Percentiles rank a stretch among this genome's conserved stretches.
Conservation (phyloP, 139 green algal genomes). For the Asterochloris sp. region DNA sequence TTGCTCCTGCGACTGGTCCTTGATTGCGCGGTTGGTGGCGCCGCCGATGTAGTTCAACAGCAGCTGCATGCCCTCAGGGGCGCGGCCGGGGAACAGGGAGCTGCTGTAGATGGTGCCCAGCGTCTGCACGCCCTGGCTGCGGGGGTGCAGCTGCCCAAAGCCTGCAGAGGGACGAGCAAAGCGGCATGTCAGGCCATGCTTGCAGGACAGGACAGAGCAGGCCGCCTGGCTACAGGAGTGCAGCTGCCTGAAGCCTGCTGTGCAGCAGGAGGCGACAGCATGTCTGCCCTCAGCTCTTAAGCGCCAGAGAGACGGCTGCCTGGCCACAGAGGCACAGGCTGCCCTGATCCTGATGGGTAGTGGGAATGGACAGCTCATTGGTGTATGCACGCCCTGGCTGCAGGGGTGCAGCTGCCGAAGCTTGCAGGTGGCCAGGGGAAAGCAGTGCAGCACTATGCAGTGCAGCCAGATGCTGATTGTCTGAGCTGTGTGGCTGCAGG, state of each 20-base stretch:
- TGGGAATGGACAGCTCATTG: no score
- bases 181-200: no score
- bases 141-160: conserved; percentile 98
- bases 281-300: background rate
- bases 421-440: no score
- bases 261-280: background rate
- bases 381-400: conserved; percentile 88
- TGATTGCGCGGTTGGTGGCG: conserved; percentile 82
- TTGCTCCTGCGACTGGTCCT: conserved; percentile 65
- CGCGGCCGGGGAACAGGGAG: conserved; percentile 84
- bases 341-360: no score
- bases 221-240: background rate
- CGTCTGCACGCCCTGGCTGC: conserved; percentile 88
- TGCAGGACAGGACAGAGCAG: background rate
- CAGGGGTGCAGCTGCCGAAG: conserved; percentile 98
- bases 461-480: no score
- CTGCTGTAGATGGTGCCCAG: conserved; percentile 98
- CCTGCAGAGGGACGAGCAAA: conserved; percentile 33
- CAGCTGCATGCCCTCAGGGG: conserved; percentile 44
- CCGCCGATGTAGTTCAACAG: conserved; percentile 98
- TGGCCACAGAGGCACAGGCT: background rate
- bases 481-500: no score
- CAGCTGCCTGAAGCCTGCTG: background rate
- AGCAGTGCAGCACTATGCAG: no score
- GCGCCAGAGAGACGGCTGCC: background rate